Evolutionary conservation across 176 grass and related monocot species (phyloP), one percentile per base, ranked within the genome.

Genomic region (Bonia amplexicaulis): DNA sequence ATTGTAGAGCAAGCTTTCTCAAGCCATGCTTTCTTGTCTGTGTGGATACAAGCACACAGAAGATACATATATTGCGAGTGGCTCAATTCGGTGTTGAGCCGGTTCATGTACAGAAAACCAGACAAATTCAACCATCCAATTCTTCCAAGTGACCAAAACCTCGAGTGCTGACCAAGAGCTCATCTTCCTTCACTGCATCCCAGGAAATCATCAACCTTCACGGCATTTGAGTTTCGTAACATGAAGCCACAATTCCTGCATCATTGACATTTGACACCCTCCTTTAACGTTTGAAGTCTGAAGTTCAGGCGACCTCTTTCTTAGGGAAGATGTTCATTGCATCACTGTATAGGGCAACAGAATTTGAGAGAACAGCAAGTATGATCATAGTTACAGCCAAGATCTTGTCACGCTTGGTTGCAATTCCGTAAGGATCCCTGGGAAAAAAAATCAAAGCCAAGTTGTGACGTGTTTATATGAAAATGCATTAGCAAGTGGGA

Each of bases 321-420:
- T 79, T 81, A 41, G 39, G 31, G 53, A 94, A 87, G 71, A 94
- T 90, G 65, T 93, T 90, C 82, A 82, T 63, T 0, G 80, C 19
- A 1, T 98, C 91, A 58, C 93, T 98, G 76, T 95, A 98, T 70
- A 98, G 77, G 22, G 96, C 96, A 31, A 95, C 87, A 19, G 80
- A 85, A 88, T 91, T 98, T 80, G 96, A 88, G 22, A 87, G 19
- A 46, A 95, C 83, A 69, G 96, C 89, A 47, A 98, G 91, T 54
- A 98, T 83, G 0, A 98, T 95, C 96, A 98, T 98, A 69, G 81
- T 80, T n/a, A 93, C 69, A 62, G 83, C 78, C 77, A 98, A 83
- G n/a, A 93, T 89, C 77, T 92, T 95, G 75, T 95, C 96, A 27
- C 82, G 78, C 22, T 84, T 87, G 23, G 76, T 93, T 66, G 91